These are phyloP conservation scores for Irineochytrium annulatum DNA, from an alignment of 192 early-diverging fungal species.

Conservation along the genomic window DNA sequence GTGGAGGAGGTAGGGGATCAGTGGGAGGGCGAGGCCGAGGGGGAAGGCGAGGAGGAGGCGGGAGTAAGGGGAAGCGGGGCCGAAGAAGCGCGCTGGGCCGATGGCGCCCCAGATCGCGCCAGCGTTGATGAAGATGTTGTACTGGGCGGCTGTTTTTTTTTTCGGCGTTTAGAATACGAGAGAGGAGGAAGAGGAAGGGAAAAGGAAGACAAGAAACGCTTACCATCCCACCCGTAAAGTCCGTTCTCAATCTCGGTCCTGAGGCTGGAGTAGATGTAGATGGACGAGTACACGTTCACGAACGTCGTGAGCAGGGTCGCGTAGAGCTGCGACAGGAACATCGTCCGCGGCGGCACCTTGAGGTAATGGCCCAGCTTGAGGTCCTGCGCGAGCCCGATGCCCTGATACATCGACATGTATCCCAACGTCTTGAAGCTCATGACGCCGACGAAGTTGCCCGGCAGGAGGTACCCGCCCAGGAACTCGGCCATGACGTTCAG, in stretches of 20 bases:
- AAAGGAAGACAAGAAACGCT: background rate
- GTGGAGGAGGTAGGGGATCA: constrained; percentile 27
- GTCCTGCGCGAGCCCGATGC: constrained; percentile 61
- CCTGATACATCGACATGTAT: constrained; percentile 75
- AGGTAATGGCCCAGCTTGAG: constrained; percentile 72
- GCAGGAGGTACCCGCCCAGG: constrained; percentile 73
- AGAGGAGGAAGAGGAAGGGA: background rate
- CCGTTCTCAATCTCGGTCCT: background rate
- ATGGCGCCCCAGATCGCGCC: constrained; percentile 73
- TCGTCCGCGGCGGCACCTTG: constrained; percentile 59
- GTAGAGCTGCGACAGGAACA: constrained; percentile 48
- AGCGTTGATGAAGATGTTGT: constrained; percentile 57
- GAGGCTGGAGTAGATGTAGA: constrained; percentile 17
- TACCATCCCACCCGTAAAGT: constrained; percentile 2
- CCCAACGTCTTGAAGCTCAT: constrained; percentile 84
- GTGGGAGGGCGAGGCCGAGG: constrained; percentile 22
- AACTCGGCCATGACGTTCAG: constrained; percentile 86
- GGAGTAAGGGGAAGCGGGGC: constrained; percentile 21
- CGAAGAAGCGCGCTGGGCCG: constrained; percentile 57
- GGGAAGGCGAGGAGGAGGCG: constrained; percentile 7
- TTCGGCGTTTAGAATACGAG: background rate
- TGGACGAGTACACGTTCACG: constrained; percentile 39
- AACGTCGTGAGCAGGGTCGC: constrained; percentile 59
- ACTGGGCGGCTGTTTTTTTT: constrained; percentile 11
- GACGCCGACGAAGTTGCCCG: constrained; percentile 75